Percentiles rank a stretch among this genome's conserved stretches.
These are phyloP conservation scores for Plantago major DNA, from an alignment of 257 asterid genomes.

Conservation along the genomic window DNA sequence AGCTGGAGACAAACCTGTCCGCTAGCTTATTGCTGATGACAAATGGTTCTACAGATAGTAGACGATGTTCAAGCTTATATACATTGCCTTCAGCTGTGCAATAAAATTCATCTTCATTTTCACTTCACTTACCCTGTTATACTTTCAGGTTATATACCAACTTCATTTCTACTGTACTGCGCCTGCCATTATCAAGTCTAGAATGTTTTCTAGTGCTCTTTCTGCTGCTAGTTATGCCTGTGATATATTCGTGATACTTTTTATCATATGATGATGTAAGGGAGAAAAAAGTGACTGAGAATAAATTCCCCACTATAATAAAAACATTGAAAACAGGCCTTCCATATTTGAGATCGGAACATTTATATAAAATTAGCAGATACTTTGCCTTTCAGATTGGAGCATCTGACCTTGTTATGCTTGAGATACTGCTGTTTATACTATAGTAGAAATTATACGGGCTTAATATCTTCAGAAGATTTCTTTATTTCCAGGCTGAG, in stretches of 20 bases:
- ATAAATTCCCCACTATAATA: constrained; percentile 8
- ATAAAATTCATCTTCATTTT: not conserved
- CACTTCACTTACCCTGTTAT: not conserved
- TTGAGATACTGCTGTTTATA: constrained; percentile 3
- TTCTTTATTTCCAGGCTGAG: not conserved
- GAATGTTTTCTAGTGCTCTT: constrained; percentile 90
- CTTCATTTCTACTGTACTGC: constrained; percentile 79
- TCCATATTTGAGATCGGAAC: constrained; percentile 2
- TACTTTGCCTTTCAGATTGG: not conserved
- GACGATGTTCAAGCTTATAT: not conserved
- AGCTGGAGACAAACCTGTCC: constrained; percentile 72
- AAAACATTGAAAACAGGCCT: not conserved
- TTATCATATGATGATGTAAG: not conserved
- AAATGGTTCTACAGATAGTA: constrained; percentile 42
- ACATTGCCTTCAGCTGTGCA: not conserved
- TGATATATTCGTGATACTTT: constrained; percentile 74
- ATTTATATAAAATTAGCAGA: not conserved
- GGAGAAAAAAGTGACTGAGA: not conserved
- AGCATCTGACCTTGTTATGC: constrained; percentile 10
- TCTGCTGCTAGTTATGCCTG: constrained; percentile 98
- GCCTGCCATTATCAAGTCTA: constrained; percentile 92
- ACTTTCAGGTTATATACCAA: constrained; percentile 66
- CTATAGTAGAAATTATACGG: not conserved
- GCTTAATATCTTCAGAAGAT: not conserved
- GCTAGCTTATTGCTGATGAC: constrained; percentile 71